Conservation (phyloP, 805 yeast genomes). For the Zygoascus biomembranicola region DNA sequence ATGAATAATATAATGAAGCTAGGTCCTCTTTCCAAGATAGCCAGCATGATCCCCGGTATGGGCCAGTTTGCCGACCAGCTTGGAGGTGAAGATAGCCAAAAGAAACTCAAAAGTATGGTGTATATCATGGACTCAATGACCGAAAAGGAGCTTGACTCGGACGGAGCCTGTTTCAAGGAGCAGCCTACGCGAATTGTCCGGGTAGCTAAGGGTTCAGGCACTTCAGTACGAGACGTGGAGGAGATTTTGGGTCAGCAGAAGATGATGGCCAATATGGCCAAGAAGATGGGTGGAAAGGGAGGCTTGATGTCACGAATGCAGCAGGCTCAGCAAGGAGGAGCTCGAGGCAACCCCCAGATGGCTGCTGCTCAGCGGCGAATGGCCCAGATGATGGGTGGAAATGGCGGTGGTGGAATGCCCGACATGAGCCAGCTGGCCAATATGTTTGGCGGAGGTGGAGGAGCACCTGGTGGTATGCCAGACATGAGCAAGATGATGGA, state of each 20-base stretch:
- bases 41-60: slow-evolving; percentile 92
- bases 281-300: slow-evolving; percentile 48
- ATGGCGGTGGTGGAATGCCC: slow-evolving; percentile 49
- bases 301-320: slow-evolving; percentile 42
- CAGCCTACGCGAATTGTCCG: slow-evolving; percentile 82
- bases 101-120: slow-evolving; percentile 76
- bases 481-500: slow-evolving; percentile 57
- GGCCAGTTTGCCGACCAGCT: slow-evolving; percentile 75
- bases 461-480: slow-evolving; percentile 53
- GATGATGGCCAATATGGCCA: slow-evolving; percentile 92
- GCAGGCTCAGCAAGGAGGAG: slow-evolving; percentile 27
- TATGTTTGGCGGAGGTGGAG: slow-evolving; percentile 45
- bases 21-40: slow-evolving; percentile 94
- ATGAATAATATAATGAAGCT: slow-evolving; percentile 91
- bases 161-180: slow-evolving; percentile 69
- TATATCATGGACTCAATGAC: slow-evolving; percentile 96
- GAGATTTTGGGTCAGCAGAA: slow-evolving; percentile 84
- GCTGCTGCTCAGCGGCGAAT: slow-evolving; percentile 41
- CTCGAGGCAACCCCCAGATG: slow-evolving; percentile 30
- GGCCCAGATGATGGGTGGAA: slow-evolving; percentile 43
- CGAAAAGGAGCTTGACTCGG: slow-evolving; percentile 78
- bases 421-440: slow-evolving; percentile 42
- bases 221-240: slow-evolving; percentile 86
- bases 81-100: slow-evolving; percentile 88
- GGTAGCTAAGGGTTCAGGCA: slow-evolving; percentile 92